Conservation (phyloP, 441 rosid species). For the Rhodomyrtus psidioides region DNA sequence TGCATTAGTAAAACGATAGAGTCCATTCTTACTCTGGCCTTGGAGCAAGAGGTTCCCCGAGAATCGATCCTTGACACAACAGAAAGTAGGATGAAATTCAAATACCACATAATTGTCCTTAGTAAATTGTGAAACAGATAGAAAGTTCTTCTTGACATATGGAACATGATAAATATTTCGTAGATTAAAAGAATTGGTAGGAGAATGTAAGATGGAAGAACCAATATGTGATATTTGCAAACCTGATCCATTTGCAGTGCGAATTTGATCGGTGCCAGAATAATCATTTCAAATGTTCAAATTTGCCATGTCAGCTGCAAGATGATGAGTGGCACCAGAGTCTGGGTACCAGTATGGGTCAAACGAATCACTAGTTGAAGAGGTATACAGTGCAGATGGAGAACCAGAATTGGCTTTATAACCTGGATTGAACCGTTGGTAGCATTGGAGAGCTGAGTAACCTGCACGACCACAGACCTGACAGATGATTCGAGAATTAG, state of each 20-base stretch:
- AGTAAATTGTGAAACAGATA: no score
- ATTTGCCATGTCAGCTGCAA: not conserved
- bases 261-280: not conserved
- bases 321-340: not conserved
- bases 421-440: not conserved
- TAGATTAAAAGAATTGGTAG: no score
- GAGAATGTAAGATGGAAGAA: not conserved
- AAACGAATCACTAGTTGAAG: not conserved
- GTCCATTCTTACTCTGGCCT: not conserved
- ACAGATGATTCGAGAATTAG: not conserved
- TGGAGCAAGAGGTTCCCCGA: no score
- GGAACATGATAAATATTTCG: no score
- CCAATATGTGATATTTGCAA: not conserved
- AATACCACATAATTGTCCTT: no score
- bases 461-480: not conserved
- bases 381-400: not conserved
- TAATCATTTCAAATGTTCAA: not conserved
- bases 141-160: no score
- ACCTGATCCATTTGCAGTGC: not conserved
- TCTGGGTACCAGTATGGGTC: not conserved
- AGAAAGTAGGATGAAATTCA: no score
- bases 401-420: not conserved
- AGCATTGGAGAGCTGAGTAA: not conserved
- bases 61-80: no score
- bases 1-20: not conserved